phyloP scores from a whole-genome alignment of 208 protist species.

The Acanthamoeba culbertsoni region DNA sequence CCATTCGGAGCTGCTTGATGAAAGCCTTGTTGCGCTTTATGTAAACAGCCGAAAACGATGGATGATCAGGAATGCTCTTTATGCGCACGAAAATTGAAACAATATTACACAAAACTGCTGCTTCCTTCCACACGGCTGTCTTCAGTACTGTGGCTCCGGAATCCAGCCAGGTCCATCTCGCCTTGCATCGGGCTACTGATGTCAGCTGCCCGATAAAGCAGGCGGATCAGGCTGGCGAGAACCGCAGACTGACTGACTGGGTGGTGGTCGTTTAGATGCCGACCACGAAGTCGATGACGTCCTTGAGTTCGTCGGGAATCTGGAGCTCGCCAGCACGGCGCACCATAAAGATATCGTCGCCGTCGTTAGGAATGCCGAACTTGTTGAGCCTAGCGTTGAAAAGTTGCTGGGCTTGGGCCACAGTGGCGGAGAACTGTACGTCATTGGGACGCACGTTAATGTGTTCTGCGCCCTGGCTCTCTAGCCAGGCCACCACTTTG shows the following conservation, averaged over 20 bases:
- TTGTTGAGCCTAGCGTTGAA: constrained; percentile 36
- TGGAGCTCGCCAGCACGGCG: constrained; percentile 2
- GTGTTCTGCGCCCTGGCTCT: not conserved
- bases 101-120: no score
- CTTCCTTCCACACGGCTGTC: no score
- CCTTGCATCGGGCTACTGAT: no score
- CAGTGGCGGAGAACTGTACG: constrained; percentile 9
- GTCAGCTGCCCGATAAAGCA: no score
- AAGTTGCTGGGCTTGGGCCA: not conserved
- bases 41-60: no score
- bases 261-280: not conserved
- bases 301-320: constrained; percentile 37
- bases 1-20: no score
- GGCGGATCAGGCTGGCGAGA: not conserved
- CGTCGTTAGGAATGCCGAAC: constrained; percentile 9
- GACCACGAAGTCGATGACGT: not conserved
- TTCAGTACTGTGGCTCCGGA: no score
- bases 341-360: constrained; percentile 8
- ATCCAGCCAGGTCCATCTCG: no score
- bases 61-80: no score
- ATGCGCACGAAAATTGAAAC: no score
- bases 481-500: constrained; percentile 6
- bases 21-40: no score
- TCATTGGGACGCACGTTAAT: not conserved
- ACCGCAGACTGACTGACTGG: not conserved